Conservation (phyloP, 768 basidiomycete species). For the Russula foetens region DNA sequence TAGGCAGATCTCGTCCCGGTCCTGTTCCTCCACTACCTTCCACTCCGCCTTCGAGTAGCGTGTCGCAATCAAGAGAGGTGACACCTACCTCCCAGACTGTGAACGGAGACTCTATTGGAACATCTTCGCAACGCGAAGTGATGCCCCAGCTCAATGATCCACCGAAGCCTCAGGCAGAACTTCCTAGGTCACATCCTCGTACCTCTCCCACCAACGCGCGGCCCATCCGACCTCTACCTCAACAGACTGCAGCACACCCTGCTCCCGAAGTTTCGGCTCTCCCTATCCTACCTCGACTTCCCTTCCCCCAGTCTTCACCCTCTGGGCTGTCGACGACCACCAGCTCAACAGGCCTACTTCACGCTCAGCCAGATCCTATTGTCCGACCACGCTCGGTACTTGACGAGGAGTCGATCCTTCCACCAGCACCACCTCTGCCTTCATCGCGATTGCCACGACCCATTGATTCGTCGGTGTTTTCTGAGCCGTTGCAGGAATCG, state of each 20-base stretch:
- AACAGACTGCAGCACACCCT: constrained; percentile 4
- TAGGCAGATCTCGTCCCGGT: constrained; percentile 4
- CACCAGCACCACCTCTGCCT: constrained; percentile 2
- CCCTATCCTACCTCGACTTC: constrained; percentile 2
- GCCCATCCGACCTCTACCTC: constrained; percentile 12
- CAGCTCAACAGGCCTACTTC: neutral
- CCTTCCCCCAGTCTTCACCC: constrained; percentile 1
- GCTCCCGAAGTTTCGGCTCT: constrained; percentile 1
- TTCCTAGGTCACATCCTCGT: neutral
- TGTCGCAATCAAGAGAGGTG: constrained; percentile 1
- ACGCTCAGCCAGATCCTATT: constrained; percentile 14
- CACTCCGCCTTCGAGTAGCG: neutral
- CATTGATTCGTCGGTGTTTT: constrained; percentile 20
- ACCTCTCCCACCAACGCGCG: constrained; percentile 14
- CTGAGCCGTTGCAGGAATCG: constrained; percentile 26
- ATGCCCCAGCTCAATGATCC: neutral
- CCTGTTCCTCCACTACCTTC: constrained; percentile 14
- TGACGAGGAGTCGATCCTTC: constrained; percentile 14
- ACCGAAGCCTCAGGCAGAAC: constrained; percentile 5
- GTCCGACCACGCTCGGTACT: constrained; percentile 16
- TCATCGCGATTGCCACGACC: constrained; percentile 7
- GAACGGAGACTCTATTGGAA: constrained; percentile 1
- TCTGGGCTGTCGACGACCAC: neutral
- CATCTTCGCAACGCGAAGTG: constrained; percentile 6
- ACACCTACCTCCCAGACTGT: neutral